Base-by-base conservation (phyloP, 2,329 filamentous ascomycete genomes). In the Cercospora janseana region DNA sequence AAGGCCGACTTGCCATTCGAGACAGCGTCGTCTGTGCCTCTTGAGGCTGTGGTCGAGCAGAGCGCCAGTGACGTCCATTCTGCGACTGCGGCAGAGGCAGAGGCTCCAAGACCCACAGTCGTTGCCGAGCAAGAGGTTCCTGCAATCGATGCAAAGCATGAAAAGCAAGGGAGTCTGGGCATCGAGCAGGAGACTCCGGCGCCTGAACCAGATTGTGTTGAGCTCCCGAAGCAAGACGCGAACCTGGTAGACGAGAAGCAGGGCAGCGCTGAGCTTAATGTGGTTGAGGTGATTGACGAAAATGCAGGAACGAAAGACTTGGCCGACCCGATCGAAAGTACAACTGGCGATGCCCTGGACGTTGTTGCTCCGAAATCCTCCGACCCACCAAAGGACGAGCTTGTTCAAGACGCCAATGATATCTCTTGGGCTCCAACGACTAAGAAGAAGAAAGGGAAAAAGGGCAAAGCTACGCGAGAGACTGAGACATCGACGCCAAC, bases 371-470 rank as follows among this genome's bases (percentile, higher is more conserved):
- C n/a, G n/a, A n/a, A 13, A 24, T n/a, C 15, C 21, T 26, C 20
- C 16, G 20, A 12, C 35, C 7, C 20, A 3, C n/a, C n/a, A 4
- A 16, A 26, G 4, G 21, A 40, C 6, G 4, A 4, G 23, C 4
- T 8, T n/a, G n/a, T 20, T 18, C 32, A 38, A 6, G 32, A 35
- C 15, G 28, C 38, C 20, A 56, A 54, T 13, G 56, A 55, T 21
- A 49, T 43, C 34, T 40, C 26, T 9, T 41, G 40, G 23, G 27
- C 49, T 13, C 12, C 49, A 3, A 31, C 27, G 7, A 49, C 52
- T 18, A 54, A 53, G 20, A 58, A 56, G 24, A 58, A 55, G 41
- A 60, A 62, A 34, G 52, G 54, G 41, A 62, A 61, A 35, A 62
- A 61, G 42, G 51, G 53, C 24, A 63, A 62, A 43, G 52, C 49